These are phyloP conservation scores for Acacia concinna DNA, from an alignment of 331 rosid genomes.

Conservation along the genomic window DNA sequence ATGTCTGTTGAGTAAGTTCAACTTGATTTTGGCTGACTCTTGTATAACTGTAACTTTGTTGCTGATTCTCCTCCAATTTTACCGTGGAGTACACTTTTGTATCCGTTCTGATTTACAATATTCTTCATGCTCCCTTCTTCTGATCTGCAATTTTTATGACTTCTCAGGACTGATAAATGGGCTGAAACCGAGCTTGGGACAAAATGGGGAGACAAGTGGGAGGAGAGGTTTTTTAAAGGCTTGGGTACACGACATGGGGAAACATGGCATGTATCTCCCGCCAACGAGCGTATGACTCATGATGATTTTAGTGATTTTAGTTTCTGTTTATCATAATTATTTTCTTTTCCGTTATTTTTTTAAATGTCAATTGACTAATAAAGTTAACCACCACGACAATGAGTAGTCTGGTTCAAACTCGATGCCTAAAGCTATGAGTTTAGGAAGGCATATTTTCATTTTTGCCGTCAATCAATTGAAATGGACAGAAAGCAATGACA, in stretches of 20 bases:
- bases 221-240: slow-evolving; percentile 88
- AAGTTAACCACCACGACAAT: not conserved
- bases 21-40: not conserved
- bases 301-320: slow-evolving; percentile 28
- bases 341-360: not conserved
- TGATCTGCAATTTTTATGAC: slow-evolving; percentile 32
- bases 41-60: not conserved
- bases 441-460: not conserved
- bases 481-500: not conserved
- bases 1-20: not conserved
- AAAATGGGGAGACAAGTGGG: slow-evolving; percentile 99
- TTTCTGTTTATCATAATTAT: not conserved
- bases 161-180: slow-evolving; percentile 95
- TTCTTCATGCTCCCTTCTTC: slow-evolving; percentile 5
- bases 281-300: slow-evolving; percentile 63
- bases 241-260: slow-evolving; percentile 98
- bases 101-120: not conserved
- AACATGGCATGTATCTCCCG: slow-evolving; percentile 94
- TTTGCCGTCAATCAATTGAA: not conserved
- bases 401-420: not conserved
- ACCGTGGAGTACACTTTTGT: not conserved
- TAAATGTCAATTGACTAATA: not conserved
- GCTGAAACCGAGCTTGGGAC: slow-evolving; percentile 96
- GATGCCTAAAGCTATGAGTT: not conserved
- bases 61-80: not conserved